Evolutionary conservation across 73 alveolate species (phyloP).

Genomic region (Blepharisma japonicum): DNA sequence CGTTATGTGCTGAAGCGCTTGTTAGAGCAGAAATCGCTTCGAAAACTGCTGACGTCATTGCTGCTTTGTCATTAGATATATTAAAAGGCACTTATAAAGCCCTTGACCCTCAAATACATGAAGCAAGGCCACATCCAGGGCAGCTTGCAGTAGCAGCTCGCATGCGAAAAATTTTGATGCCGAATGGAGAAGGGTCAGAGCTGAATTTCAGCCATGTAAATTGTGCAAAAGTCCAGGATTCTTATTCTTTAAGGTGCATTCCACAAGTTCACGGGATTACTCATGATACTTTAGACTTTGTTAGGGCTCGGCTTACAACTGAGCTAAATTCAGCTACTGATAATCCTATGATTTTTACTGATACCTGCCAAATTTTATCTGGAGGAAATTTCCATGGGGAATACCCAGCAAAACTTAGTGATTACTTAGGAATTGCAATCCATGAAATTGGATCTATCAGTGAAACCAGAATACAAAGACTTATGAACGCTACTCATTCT

Average conservation of each 20-base stretch:
- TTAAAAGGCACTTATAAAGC: slow-evolving; percentile 39
- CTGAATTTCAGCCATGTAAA: neutral
- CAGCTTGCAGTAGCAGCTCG: slow-evolving; percentile 34
- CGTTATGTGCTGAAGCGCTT: slow-evolving; percentile 47
- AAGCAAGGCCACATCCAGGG: slow-evolving; percentile 39
- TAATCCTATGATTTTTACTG: slow-evolving; percentile 57
- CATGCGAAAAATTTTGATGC: slow-evolving; percentile 37
- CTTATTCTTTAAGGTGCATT: slow-evolving; percentile 47
- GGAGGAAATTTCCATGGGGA: slow-evolving; percentile 78
- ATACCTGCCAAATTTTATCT: slow-evolving; percentile 33
- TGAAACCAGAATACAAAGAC: slow-evolving; percentile 39
- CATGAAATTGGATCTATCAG: slow-evolving; percentile 46
- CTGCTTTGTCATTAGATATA: slow-evolving; percentile 36
- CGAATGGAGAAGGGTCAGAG: slow-evolving; percentile 7
- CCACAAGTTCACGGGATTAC: slow-evolving; percentile 45
- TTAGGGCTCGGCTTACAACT: slow-evolving; percentile 36
- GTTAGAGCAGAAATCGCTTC: slow-evolving; percentile 34
- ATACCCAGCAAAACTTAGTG: slow-evolving; percentile 54
- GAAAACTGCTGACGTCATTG: slow-evolving; percentile 41
- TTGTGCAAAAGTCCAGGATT: slow-evolving; percentile 37
- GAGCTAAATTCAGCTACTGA: slow-evolving; percentile 63
- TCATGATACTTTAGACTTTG: slow-evolving; percentile 40
- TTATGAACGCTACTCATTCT: slow-evolving; percentile 37
- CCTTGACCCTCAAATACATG: slow-evolving; percentile 38
- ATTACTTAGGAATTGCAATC: slow-evolving; percentile 36